Base-by-base conservation (phyloP, 768 basidiomycete genomes). In the Clathrus columnatus region DNA sequence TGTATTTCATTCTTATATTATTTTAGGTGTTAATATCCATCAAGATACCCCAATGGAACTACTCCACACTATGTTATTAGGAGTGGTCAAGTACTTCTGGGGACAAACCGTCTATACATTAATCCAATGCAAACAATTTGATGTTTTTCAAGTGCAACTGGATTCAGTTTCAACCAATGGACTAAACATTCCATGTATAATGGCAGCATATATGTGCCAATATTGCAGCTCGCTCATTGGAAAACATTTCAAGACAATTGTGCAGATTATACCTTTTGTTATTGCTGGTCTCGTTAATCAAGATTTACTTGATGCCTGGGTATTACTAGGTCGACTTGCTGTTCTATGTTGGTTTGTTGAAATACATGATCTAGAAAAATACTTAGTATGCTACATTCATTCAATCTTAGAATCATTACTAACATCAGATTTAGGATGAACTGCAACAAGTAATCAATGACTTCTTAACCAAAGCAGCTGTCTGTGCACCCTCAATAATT, bases 81-180 rank as follows among this genome's bases (percentile, higher is more conserved):
- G 76, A 0, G 53, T 72, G 26, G 65, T 69, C 28, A 77, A 76
- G 56, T 77, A 76, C 61, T 28, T 67, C 0, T 78, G 74, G 75
- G 67, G 0, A 41, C 57, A 10, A 61, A 30, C 27, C n/a, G 48
- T 29, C 2, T 29, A 2, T 29, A 7, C 52, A 10, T 54, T 50
- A 21, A 5, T 51, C 10, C 17, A 21, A 20, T 17, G 10, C 14
- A 32, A 57, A 20, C 7, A 30, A 28, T 32, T 52, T 36, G 55
- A 50, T 16, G 4, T 54, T 53, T 50, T 77, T 0, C 46, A 65
- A 0, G 69, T 26, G 2, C 5, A 18, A 7, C n/a, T 50, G 3
- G 5, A 24, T 3, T 50, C 49, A 7, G 23, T 50, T 5, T 50
- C 23, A 20, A 14, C 24, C 3, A 26, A 26, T 7, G 28, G 49